Evolutionary conservation across 106 monocot species (phyloP), one percentile per base, ranked within the genome.

Genomic region (Allium cepa): DNA sequence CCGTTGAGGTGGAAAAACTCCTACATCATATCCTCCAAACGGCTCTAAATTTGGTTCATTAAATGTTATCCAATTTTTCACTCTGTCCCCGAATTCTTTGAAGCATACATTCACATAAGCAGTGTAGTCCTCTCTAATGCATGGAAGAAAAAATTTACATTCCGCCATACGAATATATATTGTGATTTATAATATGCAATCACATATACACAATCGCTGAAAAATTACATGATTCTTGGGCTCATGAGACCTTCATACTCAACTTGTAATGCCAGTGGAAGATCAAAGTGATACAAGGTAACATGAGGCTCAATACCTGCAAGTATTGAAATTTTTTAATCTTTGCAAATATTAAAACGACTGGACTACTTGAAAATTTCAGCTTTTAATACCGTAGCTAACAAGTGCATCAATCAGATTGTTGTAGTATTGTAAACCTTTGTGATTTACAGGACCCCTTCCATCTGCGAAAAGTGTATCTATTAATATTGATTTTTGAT

Each of bases 91-190:
- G 11, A 87, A 83, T 64, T 80, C 79, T 47, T 61, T 77, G 59
- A 87, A 87, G 77, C 86, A 87, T 8, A 76, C 76, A 49, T 87
- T 57, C 0, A 82, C 86, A 64, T 77, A 83, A 49, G 79, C 72
- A 4, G 73, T 77, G 76, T 71, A 87, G 59, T 87, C 86, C 11
- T 87, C 82, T 57, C 86, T 83, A 76, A 36, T 45, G 49, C 59
- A 53, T 22, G 50, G 5, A 5, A 36, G 3, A 36, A 36, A 36
- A 36, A 36, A 36, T 4, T 1, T n/a, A n/a, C 36, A 1, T 4
- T 36, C 36, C 1, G 36, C 36, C 3, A 36, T 36, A 36, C 1
- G 36, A 36, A 36, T 36, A 36, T 1, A 36, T 36, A 36, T 36
- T 36, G 36, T 0, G 5, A 36, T 36, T 1, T 2, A 36, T 36